These are phyloP conservation scores for Achaetomium macrosporum DNA, from an alignment of 2,329 filamentous ascomycete species.

Conservation along the genomic window DNA sequence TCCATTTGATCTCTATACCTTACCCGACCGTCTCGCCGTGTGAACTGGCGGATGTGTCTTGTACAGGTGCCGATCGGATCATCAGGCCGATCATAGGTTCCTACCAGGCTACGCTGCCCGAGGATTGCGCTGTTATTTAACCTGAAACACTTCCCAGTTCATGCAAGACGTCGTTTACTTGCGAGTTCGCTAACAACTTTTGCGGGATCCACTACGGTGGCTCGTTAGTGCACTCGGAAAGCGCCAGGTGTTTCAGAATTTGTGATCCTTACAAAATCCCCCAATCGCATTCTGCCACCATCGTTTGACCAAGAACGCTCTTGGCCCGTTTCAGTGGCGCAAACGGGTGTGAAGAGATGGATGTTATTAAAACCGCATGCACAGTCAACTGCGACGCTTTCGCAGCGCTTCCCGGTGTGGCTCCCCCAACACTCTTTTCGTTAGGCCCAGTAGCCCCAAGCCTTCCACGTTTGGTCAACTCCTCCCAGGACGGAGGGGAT, in stretches of 20 bases:
- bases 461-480: background rate
- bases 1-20: too few species aligned
- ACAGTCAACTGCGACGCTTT: too few species aligned
- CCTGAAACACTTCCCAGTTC: conserved; percentile 5
- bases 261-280: background rate
- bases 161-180: background rate
- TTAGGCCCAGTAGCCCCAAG: background rate
- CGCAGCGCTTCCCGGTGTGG: background rate
- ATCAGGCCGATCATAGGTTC: conserved; percentile 3
- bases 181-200: background rate
- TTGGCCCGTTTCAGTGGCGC: conserved; percentile 2
- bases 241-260: conserved; percentile 4
- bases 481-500: conserved; percentile 1
- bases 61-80: background rate
- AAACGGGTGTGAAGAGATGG: too few species aligned
- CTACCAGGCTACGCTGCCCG: background rate
- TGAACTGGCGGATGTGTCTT: too few species aligned
- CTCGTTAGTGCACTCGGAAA: background rate
- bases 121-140: conserved; percentile 1
- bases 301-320: background rate
- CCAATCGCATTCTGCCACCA: background rate
- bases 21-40: too few species aligned
- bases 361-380: background rate
- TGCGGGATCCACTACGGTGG: too few species aligned
- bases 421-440: background rate